Evolutionary conservation across 164 flowering plant species (phyloP), one percentile per base, ranked within the genome.

Genomic region (Annona cherimola): DNA sequence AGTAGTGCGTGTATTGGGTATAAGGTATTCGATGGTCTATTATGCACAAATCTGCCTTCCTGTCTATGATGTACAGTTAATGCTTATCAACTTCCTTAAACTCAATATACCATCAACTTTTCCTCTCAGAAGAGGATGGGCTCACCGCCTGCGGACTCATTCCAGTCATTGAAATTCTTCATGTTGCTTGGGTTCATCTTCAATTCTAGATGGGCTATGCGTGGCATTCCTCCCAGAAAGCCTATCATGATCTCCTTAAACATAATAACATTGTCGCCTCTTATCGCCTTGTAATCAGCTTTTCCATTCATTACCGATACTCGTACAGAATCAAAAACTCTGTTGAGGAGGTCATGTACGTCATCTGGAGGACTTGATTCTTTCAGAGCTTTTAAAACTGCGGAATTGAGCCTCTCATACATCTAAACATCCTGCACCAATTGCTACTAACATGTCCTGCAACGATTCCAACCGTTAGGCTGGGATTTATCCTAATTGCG

Each of bases 141-240:
- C 14, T 60, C 75, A 44, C 74, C 77, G 4, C 19, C 40, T 42
- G 20, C 42, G 12, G 2, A 4, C 35, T 26, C 35, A 35, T 75
- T 26, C 35, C 3, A 3, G 65, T 76, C 70, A 77, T 69, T 64
- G 7, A 4, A 59, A 43, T 35, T 74, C n/a, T 66, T 73, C 50
- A 44, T 61, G 18, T 26, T 42, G 63, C 62, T 39, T 42, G 63
- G 61, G 40, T 75, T 78, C 82, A 85, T 81, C 69, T 79, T 83
- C 86, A 86, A 73, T 70, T 61, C 78, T 4, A 88, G 85, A 82
- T 77, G 71, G 74, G 84, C 87, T 64, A 78, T 61, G 66, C 89
- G 84, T 20, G 84, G 88, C 87, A 88, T 86, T 9, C 89, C 89
- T 63, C 86, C 87, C 11, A 88, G 66, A 73, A 79, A 72, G 45